Evolutionary conservation across 768 basidiomycete species (phyloP), one percentile per base, ranked within the genome.

Genomic region (Termitomyces sp.): DNA sequence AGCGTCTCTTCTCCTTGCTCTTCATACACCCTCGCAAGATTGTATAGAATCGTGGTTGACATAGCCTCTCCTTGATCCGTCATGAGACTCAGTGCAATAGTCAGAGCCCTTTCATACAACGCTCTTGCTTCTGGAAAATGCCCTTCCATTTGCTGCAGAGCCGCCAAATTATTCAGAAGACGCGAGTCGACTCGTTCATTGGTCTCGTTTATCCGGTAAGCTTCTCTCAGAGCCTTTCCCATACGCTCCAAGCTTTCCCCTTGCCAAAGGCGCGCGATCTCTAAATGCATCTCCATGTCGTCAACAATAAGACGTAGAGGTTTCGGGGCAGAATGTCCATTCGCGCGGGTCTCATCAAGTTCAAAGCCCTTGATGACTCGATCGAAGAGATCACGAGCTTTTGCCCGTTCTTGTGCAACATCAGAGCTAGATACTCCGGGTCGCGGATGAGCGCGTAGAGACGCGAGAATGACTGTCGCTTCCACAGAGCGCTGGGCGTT

Each of bases 1-100:
- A 87, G 78, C 1, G 72, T 77, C 5, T 80, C 78, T 36, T 92
- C 87, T 1, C 88, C 88, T 53, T 82, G 77, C 47, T 94, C 92
- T 70, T 99, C 97, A 64, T 94, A 95, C 16, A 90, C 87, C 57
- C 94, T 78, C 0, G 90, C 97, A 24, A 98, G 83, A 67, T 99
- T 99, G 72, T 92, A 98, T 46, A 94, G 73, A 26, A 94, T 83
- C 0, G 90, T 87, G 0, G 92, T 92, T 34, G 91, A 85, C 70
- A 90, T 79, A 1, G 77, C 83, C 65, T 94, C 91, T 2, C 79
- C 79, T 16, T 72, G 71, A 12, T 81, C 81, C 1, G 76, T 60
- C 9, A 67, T 74, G 24, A 83, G 71, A 20, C 67, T 65, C 4
- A 80, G 70, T 3, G 84, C 83, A 60, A 74, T 80, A 0, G 80